Evolutionary conservation across 1,284 basidiomycete species (phyloP), one percentile per base, ranked within the genome.

Genomic region (Moniliophthora roreri): DNA sequence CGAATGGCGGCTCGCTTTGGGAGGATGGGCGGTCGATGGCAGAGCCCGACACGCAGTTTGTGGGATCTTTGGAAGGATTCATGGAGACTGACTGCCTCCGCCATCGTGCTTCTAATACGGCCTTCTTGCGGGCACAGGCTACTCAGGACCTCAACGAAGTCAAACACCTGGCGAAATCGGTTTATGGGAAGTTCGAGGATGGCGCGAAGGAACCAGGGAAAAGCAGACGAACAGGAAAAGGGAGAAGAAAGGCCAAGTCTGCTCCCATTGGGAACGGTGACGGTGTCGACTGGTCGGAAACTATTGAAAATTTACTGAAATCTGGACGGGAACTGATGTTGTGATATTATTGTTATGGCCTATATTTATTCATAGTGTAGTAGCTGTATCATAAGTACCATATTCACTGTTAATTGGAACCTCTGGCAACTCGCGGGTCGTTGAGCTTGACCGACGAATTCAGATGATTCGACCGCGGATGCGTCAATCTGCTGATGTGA

Each of bases 91-190:
- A 87, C 54, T 87, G 83, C 59, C 69, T 89, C 39, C 64, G 63
- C 4, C 88, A 93, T 64, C 79, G 89, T 4, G 81, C 88, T 6
- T 65, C 67, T 21, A 79, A 75, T 48, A 79, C 82, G 2, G 76
- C 76, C 1, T 93, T 87, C 72, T 71, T 93, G 37, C 75, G 80
- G 24, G 91, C 90, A 2, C 91, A 93, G 67, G 85, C 87, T 3
- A 85, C 85, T 8, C 69, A 72, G 11, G 83, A 89, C 61, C 78
- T 86, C 52, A 77, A 75, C 2, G 85, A 91, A 66, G 77, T 93
- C 54, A 84, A 81, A 63, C 74, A 79, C 36, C 75, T 91, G 13
- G 84, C 84, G 5, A 78, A 80, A 65, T 71, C 74, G 50, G 75
- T 63, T 9, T 73, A 70, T 42, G 77, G 80, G 10, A 66, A 65